phyloP scores from a whole-genome alignment of 768 basidiomycete species.

The Podaxis sp. region DNA sequence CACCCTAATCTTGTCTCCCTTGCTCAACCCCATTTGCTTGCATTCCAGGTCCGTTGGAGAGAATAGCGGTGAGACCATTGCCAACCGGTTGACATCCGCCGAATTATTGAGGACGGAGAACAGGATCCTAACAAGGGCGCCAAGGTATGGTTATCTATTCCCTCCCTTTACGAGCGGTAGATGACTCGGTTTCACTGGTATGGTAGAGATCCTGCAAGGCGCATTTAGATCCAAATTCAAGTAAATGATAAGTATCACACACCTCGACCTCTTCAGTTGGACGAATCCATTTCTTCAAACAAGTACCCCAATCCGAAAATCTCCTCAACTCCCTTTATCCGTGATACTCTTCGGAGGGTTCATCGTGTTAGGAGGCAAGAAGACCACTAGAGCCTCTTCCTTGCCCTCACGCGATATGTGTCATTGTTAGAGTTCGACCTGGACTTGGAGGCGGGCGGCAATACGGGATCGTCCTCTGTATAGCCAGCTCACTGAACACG shows the following conservation, averaged over 20 bases:
- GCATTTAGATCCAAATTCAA: neutral
- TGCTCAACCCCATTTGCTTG: constrained; percentile 51
- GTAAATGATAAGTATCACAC: constrained; percentile 9
- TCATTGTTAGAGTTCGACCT: constrained; percentile 4
- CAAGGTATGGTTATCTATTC: neutral
- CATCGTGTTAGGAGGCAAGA: constrained; percentile 58
- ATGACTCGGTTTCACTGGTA: constrained; percentile 15
- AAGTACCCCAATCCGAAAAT: constrained; percentile 83
- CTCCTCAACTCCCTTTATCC: constrained; percentile 81
- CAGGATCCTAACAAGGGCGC: constrained; percentile 40
- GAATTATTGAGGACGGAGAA: constrained; percentile 38
- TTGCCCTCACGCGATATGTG: constrained; percentile 3
- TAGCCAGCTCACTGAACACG: constrained; percentile 77
- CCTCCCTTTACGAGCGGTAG: constrained; percentile 15
- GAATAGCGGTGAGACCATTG: constrained; percentile 30
- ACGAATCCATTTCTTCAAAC: constrained; percentile 70
- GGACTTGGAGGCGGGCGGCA: constrained; percentile 18
- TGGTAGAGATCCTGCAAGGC: constrained; percentile 32
- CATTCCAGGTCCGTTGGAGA: constrained; percentile 38
- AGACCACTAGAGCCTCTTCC: constrained; percentile 18
- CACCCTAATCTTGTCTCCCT: constrained; percentile 59
- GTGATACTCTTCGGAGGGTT: constrained; percentile 79
- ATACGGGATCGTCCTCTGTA: constrained; percentile 68
- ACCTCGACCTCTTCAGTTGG: constrained; percentile 71
- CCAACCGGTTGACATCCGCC: constrained; percentile 47